phyloP scores from a whole-genome alignment of 2,329 filamentous ascomycete species.

The Fusarium stilboides region DNA sequence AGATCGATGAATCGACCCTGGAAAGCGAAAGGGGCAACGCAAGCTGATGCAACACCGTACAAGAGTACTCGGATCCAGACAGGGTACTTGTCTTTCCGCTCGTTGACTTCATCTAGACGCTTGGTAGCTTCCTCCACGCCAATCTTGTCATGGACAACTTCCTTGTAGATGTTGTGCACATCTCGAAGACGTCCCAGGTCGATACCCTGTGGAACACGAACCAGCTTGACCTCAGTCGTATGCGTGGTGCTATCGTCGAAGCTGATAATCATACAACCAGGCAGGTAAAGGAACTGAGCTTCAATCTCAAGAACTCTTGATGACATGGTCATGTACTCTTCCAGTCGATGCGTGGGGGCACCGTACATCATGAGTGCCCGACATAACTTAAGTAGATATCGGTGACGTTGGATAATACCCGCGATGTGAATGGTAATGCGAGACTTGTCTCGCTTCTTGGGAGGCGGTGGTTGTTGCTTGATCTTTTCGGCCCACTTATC shows the following conservation, averaged over 20 bases:
- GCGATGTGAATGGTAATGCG: conserved; percentile 73
- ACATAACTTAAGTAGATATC: conserved; percentile 88
- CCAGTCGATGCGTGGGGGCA: conserved; percentile 90
- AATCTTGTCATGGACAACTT: conserved; percentile 84
- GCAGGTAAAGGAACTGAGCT: conserved; percentile 90
- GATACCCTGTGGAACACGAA: conserved; percentile 77
- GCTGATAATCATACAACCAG: conserved; percentile 94
- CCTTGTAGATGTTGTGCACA: conserved; percentile 83
- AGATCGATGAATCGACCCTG: conserved; percentile 82
- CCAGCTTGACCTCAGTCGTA: conserved; percentile 84
- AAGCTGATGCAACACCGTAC: conserved; percentile 82
- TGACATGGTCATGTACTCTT: conserved; percentile 93
- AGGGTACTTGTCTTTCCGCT: conserved; percentile 62
- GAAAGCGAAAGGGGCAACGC: conserved; percentile 86
- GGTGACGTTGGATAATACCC: conserved; percentile 82
- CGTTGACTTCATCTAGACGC: conserved; percentile 70
- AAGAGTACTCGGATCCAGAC: conserved; percentile 73
- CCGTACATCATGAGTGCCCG: conserved; percentile 90
- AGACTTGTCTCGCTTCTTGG: conserved; percentile 57
- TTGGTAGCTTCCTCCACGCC: conserved; percentile 78
- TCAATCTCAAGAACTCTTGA: conserved; percentile 91
- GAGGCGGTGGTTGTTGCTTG: conserved; percentile 54
- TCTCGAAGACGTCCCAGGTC: conserved; percentile 82
- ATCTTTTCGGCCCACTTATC: conserved; percentile 63
- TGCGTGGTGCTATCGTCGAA: conserved; percentile 83